Evolutionary conservation across 2,329 filamentous ascomycete genomes (phyloP).

Genomic region (Fusarium beomiforme): DNA sequence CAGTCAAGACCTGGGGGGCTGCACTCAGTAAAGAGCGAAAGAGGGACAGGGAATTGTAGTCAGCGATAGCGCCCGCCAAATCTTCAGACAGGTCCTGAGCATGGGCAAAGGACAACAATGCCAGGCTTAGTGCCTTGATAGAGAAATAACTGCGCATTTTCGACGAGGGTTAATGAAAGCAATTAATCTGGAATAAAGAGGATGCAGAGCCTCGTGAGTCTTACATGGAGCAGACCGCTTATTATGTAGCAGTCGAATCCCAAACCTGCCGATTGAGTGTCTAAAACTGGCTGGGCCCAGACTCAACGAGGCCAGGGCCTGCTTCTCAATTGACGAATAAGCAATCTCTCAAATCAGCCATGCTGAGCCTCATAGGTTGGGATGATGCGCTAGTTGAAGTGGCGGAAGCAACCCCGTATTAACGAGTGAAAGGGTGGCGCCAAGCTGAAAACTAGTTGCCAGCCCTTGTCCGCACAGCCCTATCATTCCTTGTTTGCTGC

Average conservation of each 20-base stretch:
- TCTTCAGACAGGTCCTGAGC: slow-evolving; percentile 21
- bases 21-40: slow-evolving; percentile 20
- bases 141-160: slow-evolving; percentile 10
- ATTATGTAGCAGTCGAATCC: background rate
- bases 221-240: accelerated
- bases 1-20: background rate
- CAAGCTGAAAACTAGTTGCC: slow-evolving; percentile 15
- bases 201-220: background rate
- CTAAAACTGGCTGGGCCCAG: background rate
- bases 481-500: background rate
- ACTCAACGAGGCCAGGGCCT: background rate
- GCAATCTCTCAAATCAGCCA: background rate
- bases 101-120: background rate
- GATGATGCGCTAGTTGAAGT: background rate
- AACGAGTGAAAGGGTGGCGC: background rate
- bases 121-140: background rate
- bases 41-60: slow-evolving; percentile 20
- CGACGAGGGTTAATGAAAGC: too few relatives aligned
- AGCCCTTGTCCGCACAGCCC: background rate
- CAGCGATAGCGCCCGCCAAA: slow-evolving; percentile 13
- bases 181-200: accelerated
- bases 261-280: background rate
- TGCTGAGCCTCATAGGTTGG: background rate
- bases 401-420: background rate
- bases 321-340: slow-evolving; percentile 5